phyloP scores from a whole-genome alignment of 192 early-diverging fungal species.

The Coemansia sp. region DNA sequence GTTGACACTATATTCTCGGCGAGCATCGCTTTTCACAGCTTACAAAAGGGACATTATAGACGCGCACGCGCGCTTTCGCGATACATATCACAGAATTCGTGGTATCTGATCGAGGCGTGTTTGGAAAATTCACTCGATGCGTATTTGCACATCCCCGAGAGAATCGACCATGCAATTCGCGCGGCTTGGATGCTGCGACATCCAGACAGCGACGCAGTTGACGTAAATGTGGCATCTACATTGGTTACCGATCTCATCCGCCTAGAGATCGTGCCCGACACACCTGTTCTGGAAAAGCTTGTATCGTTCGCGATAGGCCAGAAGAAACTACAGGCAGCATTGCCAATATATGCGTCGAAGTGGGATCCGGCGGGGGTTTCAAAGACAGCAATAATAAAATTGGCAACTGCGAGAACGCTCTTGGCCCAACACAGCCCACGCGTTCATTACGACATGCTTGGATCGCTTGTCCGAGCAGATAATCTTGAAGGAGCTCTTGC shows the following conservation, averaged over 20 bases:
- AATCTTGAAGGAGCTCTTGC: conserved; percentile 4
- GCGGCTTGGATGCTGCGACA: conserved; percentile 37
- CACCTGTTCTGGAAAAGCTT: conserved; percentile 10
- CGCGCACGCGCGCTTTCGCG: background rate
- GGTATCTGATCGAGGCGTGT: background rate
- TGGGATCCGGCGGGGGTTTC: background rate
- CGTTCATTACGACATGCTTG: conserved; percentile 30
- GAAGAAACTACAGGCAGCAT: background rate
- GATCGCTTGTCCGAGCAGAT: conserved; percentile 15
- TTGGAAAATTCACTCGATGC: background rate
- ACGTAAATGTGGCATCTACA: background rate
- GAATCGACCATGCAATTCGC: background rate
- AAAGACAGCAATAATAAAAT: background rate
- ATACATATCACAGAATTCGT: background rate
- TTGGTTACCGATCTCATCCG: conserved; percentile 5
- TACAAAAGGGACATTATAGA: conserved; percentile 2
- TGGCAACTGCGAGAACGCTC: conserved; percentile 6
- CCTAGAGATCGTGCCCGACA: conserved; percentile 12
- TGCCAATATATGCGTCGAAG: conserved; percentile 19
- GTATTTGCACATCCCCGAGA: background rate
- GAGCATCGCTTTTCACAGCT: conserved; percentile 6
- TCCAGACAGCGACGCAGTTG: conserved; percentile 10
- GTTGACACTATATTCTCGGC: conserved; percentile 14
- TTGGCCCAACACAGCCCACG: conserved; percentile 13
- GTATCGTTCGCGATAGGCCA: conserved; percentile 18